Evolutionary conservation across 495 filamentous ascomycete species (phyloP), one percentile per base, ranked within the genome.

Genomic region (Immersiella caudata): DNA sequence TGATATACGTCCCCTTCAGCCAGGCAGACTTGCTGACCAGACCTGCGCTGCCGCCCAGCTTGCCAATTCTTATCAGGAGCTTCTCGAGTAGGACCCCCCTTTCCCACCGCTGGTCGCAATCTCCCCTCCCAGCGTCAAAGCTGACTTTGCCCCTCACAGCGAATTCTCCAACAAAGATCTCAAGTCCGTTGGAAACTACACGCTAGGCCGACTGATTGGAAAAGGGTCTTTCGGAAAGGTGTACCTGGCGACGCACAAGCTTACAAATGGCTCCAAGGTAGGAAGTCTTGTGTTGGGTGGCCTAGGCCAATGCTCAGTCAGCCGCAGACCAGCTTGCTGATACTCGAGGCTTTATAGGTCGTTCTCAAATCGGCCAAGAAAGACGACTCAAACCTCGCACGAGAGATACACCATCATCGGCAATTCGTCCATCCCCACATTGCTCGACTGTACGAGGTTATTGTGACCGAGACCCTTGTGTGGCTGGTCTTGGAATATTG

Each of bases 221-320:
- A 98, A 98, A 76, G 95, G 95, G 40, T 96, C 93, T 57, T 99
- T 98, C 80, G 95, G 95, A 70, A 98, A 97, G 81, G 95, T 98
- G 65, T 99, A 98, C 76, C 86, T 99, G 68, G 95, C 96, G 64
- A 89, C 90, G 25, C 95, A 99, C 79, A 97, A 97, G 77, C 92
- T 99, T 78, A 98, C 92, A 70, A 97, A 97, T 88, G 94, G 93
- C 74, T 97, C 93, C 64, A 98, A 98, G 88, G 95, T 97, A 83
- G 64, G 85, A 72, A 18, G 36, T 24, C 35, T 11, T 21, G 25
- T n/a, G n/a, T n/a, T n/a, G n/a, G n/a, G n/a, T n/a, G n/a, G n/a
- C n/a, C n/a, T n/a, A n/a, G n/a, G n/a, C n/a, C n/a, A n/a, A n/a
- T 26, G 36, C 8, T 49, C 36, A 18, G 21, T 5, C 56, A n/a